Conservation (phyloP, 1,284 basidiomycete genomes). For the Grifola frondosa region DNA sequence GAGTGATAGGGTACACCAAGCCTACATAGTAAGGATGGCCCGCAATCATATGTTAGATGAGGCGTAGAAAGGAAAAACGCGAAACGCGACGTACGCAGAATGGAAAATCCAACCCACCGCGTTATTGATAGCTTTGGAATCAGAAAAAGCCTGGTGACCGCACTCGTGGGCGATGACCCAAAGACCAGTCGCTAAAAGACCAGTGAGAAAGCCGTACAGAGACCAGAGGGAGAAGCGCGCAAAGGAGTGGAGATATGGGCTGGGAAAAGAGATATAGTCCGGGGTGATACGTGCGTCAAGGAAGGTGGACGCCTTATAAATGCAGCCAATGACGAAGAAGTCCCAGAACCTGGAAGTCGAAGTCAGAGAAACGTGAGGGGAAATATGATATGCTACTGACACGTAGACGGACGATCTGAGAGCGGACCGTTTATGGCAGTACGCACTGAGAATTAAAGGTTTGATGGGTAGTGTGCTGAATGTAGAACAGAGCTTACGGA, state of each 20-base stretch:
- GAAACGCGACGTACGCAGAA: slow-evolving; percentile 59
- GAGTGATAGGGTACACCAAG: slow-evolving; percentile 97
- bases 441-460: slow-evolving; percentile 62
- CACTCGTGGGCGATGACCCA: slow-evolving; percentile 94
- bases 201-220: slow-evolving; percentile 80
- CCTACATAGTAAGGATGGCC: slow-evolving; percentile 41
- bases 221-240: slow-evolving; percentile 78
- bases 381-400: slow-evolving; percentile 41
- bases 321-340: slow-evolving; percentile 61
- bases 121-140: slow-evolving; percentile 94
- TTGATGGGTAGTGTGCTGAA: neutral
- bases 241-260: slow-evolving; percentile 62
- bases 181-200: slow-evolving; percentile 89
- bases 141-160: slow-evolving; percentile 97
- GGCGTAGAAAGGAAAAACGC: slow-evolving; percentile 1
- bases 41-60: slow-evolving; percentile 32
- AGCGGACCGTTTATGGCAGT: slow-evolving; percentile 93
- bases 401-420: slow-evolving; percentile 83
- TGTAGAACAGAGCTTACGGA: slow-evolving; percentile 62
- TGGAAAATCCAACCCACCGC: slow-evolving; percentile 93
- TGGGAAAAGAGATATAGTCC: slow-evolving; percentile 54
- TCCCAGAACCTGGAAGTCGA: slow-evolving; percentile 67
- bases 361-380: slow-evolving; percentile 6
- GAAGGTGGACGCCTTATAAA: slow-evolving; percentile 72
- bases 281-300: slow-evolving; percentile 68